Evolutionary conservation across 2,329 filamentous ascomycete species (phyloP).

Genomic region (Fragosphaeria purpurea): DNA sequence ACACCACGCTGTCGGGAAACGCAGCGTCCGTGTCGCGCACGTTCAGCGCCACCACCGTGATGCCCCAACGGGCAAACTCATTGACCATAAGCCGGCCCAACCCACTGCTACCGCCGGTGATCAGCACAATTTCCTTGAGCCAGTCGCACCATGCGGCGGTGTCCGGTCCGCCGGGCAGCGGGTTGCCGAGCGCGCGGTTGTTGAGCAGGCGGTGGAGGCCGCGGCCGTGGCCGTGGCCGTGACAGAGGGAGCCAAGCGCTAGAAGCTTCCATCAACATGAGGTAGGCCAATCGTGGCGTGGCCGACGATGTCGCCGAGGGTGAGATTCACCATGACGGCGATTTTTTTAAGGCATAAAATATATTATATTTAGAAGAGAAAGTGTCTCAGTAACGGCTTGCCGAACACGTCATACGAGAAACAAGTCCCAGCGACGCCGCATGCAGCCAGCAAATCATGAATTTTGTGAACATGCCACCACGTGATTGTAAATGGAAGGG

Average conservation of each 20-base stretch:
- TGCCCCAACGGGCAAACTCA: slow-evolving; percentile 51
- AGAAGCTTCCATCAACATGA: not conserved
- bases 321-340: not conserved
- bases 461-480: too few relatives aligned
- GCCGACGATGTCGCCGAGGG: not conserved
- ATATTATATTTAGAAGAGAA: too few relatives aligned
- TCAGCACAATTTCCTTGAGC: slow-evolving; percentile 44
- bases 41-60: slow-evolving; percentile 64
- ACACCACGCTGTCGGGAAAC: slow-evolving; percentile 44
- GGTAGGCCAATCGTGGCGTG: not conserved
- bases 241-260: not conserved
- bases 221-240: not conserved
- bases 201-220: slow-evolving; percentile 2
- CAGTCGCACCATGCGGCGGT: slow-evolving; percentile 1
- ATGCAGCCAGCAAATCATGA: too few relatives aligned
- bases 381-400: too few relatives aligned
- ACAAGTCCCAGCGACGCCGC: too few relatives aligned
- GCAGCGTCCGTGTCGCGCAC: slow-evolving; percentile 35
- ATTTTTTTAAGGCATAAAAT: too few relatives aligned
- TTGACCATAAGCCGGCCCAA: slow-evolving; percentile 60
- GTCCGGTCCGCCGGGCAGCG: not conserved
- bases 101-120: slow-evolving; percentile 66
- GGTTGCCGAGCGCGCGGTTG: slow-evolving; percentile 4
- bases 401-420: too few relatives aligned
- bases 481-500: too few relatives aligned